These are phyloP conservation scores for Penicillium brevicompactum DNA, from an alignment of 2,329 filamentous ascomycete genomes.

Conservation along the genomic window DNA sequence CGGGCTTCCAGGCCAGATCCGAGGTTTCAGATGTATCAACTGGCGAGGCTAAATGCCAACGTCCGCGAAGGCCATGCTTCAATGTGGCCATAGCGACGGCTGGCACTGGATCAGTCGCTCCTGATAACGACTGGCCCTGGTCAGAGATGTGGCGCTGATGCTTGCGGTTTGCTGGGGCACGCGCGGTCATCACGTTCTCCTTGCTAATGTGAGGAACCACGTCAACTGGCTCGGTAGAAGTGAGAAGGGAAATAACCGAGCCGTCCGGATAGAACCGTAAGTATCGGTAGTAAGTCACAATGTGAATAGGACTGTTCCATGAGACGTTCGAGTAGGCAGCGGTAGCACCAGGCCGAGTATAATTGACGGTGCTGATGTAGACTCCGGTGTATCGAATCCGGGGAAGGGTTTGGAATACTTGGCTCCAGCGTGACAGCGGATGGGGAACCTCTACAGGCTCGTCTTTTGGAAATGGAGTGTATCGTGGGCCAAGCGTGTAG, in stretches of 20 bases:
- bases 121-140: conserved; percentile 37
- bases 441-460: conserved; percentile 34
- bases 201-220: conserved; percentile 82
- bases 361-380: conserved; percentile 97
- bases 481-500: conserved; percentile 34
- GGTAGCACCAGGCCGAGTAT: conserved; percentile 78
- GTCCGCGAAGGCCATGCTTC: conserved; percentile 66
- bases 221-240: conserved; percentile 78
- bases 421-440: conserved; percentile 57
- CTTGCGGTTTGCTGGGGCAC: conserved; percentile 34
- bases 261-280: conserved; percentile 93
- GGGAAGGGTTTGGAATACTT: conserved; percentile 78
- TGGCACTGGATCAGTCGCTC: conserved; percentile 36
- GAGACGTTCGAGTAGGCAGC: conserved; percentile 67
- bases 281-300: conserved; percentile 98
- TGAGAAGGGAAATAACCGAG: conserved; percentile 76
- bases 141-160: conserved; percentile 44
- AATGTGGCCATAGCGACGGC: conserved; percentile 58
- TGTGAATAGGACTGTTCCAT: conserved; percentile 83
- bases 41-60: conserved; percentile 66
- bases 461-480: conserved; percentile 38
- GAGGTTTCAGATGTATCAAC: conserved; percentile 22
- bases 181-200: conserved; percentile 59
- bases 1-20: conserved; percentile 25
- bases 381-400: conserved; percentile 91